phyloP scores from a whole-genome alignment of 306 rosid genomes.

The Fragaria vesca region DNA sequence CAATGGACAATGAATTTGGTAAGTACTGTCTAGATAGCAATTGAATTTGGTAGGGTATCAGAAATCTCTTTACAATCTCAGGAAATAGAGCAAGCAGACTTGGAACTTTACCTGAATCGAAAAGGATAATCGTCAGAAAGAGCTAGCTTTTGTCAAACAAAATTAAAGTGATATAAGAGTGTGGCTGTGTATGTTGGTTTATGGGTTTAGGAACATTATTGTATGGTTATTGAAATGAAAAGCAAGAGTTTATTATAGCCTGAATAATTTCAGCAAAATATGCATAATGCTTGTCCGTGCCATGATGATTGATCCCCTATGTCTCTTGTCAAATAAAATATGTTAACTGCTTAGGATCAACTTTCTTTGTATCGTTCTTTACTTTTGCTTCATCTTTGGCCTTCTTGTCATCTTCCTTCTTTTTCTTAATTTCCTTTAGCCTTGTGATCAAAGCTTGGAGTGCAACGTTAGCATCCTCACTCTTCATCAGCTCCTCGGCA shows the following conservation, averaged over 20 bases:
- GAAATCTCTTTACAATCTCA: too few species aligned
- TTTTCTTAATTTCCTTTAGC: constrained; percentile 44
- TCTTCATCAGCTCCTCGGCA: constrained; percentile 73
- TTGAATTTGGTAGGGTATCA: too few species aligned
- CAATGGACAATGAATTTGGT: not conserved
- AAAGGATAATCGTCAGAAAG: too few species aligned
- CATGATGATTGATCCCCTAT: not conserved
- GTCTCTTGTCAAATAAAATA: not conserved
- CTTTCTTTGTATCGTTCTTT: not conserved
- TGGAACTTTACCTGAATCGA: too few species aligned
- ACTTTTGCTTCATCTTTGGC: not conserved
- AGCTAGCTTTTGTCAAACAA: too few species aligned
- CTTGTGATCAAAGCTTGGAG: constrained; percentile 50
- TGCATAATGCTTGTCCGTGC: not conserved
- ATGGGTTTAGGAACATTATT: too few species aligned
- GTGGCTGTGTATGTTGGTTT: too few species aligned
- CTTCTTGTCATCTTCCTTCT: not conserved
- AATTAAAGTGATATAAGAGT: too few species aligned
- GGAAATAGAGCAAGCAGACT: too few species aligned
- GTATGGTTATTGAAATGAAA: not conserved
- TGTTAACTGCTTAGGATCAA: not conserved
- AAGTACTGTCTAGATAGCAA: not conserved
- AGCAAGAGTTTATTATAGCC: not conserved
- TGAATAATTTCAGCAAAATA: not conserved
- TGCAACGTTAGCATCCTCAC: constrained; percentile 46